Percentiles rank a stretch among this genome's conserved stretches.
Evolutionary conservation across 2,329 filamentous ascomycete genomes (phyloP).

Genomic region (Chrysosporium keratinophilum): DNA sequence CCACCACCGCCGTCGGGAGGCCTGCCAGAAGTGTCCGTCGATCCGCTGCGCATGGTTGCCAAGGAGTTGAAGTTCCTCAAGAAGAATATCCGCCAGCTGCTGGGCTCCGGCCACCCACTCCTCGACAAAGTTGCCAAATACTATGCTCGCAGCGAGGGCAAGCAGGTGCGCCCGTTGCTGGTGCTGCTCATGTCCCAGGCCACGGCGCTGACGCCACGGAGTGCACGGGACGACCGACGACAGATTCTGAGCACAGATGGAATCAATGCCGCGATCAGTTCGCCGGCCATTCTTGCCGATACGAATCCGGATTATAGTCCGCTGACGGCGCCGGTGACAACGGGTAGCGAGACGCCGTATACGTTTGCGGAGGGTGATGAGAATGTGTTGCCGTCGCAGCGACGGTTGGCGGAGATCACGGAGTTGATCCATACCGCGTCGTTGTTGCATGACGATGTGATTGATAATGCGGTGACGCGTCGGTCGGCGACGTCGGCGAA

Average conservation of each 20-base stretch:
- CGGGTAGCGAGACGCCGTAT: slow-evolving; percentile 28
- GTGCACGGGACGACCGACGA: slow-evolving; percentile 26
- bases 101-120: slow-evolving; percentile 88
- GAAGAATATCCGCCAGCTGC: slow-evolving; percentile 82
- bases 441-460: slow-evolving; percentile 93
- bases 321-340: slow-evolving; percentile 41
- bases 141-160: slow-evolving; percentile 92
- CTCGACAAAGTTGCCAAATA: slow-evolving; percentile 95
- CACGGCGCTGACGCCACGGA: slow-evolving; percentile 67
- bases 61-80: slow-evolving; percentile 96
- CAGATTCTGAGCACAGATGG: slow-evolving; percentile 15
- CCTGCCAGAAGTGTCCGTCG: slow-evolving; percentile 55
- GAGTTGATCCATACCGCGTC: slow-evolving; percentile 97
- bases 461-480: slow-evolving; percentile 79
- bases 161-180: slow-evolving; percentile 88
- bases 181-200: slow-evolving; percentile 94
- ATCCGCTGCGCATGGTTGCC: slow-evolving; percentile 79
- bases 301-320: slow-evolving; percentile 60
- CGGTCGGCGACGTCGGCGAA: slow-evolving; percentile 82
- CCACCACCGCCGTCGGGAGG: slow-evolving; percentile 11
- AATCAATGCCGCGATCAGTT: slow-evolving; percentile 53
- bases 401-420: slow-evolving; percentile 87
- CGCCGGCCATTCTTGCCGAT: slow-evolving; percentile 59
- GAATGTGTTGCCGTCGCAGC: slow-evolving; percentile 77
- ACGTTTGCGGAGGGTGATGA: slow-evolving; percentile 2